Base-by-base conservation (phyloP, 805 yeast species). In the Candida koratica region DNA sequence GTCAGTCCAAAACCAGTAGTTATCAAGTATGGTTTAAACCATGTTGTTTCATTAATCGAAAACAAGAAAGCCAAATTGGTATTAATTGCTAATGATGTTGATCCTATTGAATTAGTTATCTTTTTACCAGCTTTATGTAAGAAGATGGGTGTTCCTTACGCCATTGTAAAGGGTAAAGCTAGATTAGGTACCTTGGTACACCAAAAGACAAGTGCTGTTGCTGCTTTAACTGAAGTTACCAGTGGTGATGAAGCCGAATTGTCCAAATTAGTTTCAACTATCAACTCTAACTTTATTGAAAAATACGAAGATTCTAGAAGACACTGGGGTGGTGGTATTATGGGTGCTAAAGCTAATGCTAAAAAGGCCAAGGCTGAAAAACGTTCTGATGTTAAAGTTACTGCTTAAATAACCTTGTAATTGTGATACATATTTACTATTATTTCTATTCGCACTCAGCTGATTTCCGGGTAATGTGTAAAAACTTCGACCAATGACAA, bases 321-420 rank as follows among this genome's bases (percentile, higher is more conserved):
- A 76, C 95, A 87, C 83, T 90, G 98, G 98, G 97, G 97, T 79
- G 98, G 98, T 79, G 98, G 98, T 79, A 65, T 87, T 71, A 75
- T 93, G 79, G 96, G 97, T 71, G 74, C 84, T 58, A 93, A 90
- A 79, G 87, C 97, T 61, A 78, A 77, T 61, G 93, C 81, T 63
- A 86, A 83, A 77, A 64, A 69, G 49, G 89, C 78, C 57, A 86
- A 84, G 81, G 80, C 69, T 62, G 81, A 79, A 51, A 79, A 73
- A 71, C 71, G 73, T 55, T 53, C 72, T 55, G 65, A 56, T 28
- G 71, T 14, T 32, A 29, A 19, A 8, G 16, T 28, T 22, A n/a
- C 28, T 17, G 18, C 32, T 16, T 19, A 32, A 19, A 23, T 17
- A 12, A 9, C n/a, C n/a, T n/a, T n/a, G n/a, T 29, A 11, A 17